A percentile compares a stretch with the other conserved stretches of the same genome.
Evolutionary conservation across 495 filamentous ascomycete genomes (phyloP).

Genomic region (Penicillium dipodomyicola): DNA sequence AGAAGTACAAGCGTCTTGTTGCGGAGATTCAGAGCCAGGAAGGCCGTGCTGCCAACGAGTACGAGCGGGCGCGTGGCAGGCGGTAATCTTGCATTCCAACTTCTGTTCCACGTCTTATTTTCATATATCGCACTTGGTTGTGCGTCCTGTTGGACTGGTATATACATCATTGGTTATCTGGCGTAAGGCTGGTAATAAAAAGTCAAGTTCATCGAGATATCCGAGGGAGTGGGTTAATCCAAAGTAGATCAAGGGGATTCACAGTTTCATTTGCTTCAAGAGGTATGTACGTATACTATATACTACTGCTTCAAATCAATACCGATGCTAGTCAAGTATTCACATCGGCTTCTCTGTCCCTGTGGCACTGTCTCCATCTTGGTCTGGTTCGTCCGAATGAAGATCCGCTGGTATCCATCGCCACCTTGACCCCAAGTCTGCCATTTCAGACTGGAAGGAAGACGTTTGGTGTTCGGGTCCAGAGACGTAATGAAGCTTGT

Average conservation of each 20-base stretch:
- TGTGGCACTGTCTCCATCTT: constrained; percentile 55
- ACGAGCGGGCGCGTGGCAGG: constrained; percentile 77
- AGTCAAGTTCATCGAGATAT: constrained; percentile 18
- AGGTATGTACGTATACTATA: background rate
- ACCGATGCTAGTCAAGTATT: constrained; percentile 54
- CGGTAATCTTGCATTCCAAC: constrained; percentile 32
- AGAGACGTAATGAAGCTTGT: constrained; percentile 63
- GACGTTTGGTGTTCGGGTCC: constrained; percentile 58
- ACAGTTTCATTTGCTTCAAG: background rate
- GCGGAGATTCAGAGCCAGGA: constrained; percentile 95
- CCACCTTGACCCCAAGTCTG: constrained; percentile 36
- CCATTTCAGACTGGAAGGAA: constrained; percentile 49
- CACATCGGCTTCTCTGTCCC: constrained; percentile 49
- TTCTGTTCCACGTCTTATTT: constrained; percentile 3
- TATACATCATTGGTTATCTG: constrained; percentile 26
- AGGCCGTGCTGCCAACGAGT: constrained; percentile 78
- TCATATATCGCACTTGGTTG: constrained; percentile 16
- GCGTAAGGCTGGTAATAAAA: constrained; percentile 33
- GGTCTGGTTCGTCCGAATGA: constrained; percentile 55
- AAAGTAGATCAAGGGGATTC: background rate
- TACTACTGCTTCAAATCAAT: constrained; percentile 47
- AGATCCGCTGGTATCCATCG: constrained; percentile 43
- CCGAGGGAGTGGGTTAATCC: background rate
- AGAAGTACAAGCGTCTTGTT: constrained; percentile 87
- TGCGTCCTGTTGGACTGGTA: constrained; percentile 23